Percentiles rank a stretch among this genome's conserved stretches.
Evolutionary conservation across 352 stramenopile species (phyloP).

Genomic region (Phytophthora aleatoria): DNA sequence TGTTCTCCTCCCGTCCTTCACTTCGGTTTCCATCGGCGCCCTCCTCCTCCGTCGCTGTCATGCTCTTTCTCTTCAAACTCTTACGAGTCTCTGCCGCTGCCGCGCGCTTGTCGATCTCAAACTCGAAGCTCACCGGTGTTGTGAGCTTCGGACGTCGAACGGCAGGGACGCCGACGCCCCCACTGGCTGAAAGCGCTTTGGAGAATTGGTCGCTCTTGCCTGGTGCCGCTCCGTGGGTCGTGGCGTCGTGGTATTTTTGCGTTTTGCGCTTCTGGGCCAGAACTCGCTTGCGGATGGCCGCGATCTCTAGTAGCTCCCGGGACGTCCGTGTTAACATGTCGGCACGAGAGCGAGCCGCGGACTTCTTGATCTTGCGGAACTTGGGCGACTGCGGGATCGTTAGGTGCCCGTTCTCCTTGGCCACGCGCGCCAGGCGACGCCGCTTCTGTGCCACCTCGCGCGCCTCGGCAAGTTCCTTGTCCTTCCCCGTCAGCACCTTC

Average conservation of each 20-base stretch:
- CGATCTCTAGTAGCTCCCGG: constrained; percentile 77
- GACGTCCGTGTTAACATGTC: constrained; percentile 68
- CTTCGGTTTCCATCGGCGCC: constrained; percentile 6
- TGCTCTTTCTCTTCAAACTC: constrained; percentile 39
- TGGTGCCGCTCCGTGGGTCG: constrained; percentile 39
- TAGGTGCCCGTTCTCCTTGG: constrained; percentile 61
- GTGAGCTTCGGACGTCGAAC: constrained; percentile 73
- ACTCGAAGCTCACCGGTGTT: constrained; percentile 64
- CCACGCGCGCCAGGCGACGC: constrained; percentile 37
- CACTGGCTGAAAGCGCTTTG: constrained; percentile 56
- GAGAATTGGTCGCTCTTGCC: constrained; percentile 52
- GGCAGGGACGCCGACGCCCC: constrained; percentile 67
- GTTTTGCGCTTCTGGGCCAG: constrained; percentile 60
- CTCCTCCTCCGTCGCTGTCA: constrained; percentile 15
- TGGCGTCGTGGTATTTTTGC: constrained; percentile 69
- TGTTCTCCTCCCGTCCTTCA: constrained; percentile 7
- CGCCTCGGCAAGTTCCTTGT: constrained; percentile 47
- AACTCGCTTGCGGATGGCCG: constrained; percentile 65
- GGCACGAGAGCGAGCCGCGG: constrained; percentile 34
- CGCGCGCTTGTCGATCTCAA: constrained; percentile 73
- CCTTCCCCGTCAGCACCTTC: constrained; percentile 50
- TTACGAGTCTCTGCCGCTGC: constrained; percentile 34
- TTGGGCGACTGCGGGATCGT: constrained; percentile 78
- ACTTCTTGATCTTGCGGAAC: constrained; percentile 50
- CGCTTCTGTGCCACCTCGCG: constrained; percentile 40